Base-by-base conservation (phyloP, 371 early-diverging fungal species). In the Dentiscutata heterogama region DNA sequence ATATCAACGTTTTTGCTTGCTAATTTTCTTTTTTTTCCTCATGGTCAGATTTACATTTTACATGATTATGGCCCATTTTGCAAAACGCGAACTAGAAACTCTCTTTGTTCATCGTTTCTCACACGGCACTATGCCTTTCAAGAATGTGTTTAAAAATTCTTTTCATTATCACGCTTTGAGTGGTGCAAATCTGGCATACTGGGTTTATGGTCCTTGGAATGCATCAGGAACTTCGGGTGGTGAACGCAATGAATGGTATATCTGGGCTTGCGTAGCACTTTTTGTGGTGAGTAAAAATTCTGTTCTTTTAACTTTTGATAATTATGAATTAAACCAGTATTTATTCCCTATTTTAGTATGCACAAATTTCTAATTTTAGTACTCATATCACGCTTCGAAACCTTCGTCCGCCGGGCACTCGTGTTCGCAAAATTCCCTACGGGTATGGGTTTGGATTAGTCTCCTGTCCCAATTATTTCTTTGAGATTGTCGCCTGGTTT, bases 71-170 rank as follows among this genome's bases (percentile, higher is more conserved):
- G 84, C 91, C 29, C 99, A 98, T 86, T 98, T 97, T 84, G 73
- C 94, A 83, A 98, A 99, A 89, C 94, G 99, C 60, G 98, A 98
- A 86, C 88, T 92, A 67, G 99, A 98, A 84, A 98, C 98, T 14
- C 68, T 96, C 20, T 97, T 96, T 90, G 94, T 98, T 42, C 98
- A 99, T 84, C 94, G 96, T 31, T 98, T 97, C 88, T 94, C 95
- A 70, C 93, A 97, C 83, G 96, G 94, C 50, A 97, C 98, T 18
- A 99, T 99, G 99, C 99, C 99, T 31, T 89, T 97, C 83, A 74
- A 83, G 29, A 97, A 97, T 84, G 89, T 99, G 10, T 96, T 97
- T 84, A 98, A 98, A 88, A 99, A 99, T 90, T 96, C 96, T 67
- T 91, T 92, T 74, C 98, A 99, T 86, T 99, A 99, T 87, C 97